Evolutionary conservation across 2,329 filamentous ascomycete species (phyloP).

Genomic region (Clarireedia paspali): DNA sequence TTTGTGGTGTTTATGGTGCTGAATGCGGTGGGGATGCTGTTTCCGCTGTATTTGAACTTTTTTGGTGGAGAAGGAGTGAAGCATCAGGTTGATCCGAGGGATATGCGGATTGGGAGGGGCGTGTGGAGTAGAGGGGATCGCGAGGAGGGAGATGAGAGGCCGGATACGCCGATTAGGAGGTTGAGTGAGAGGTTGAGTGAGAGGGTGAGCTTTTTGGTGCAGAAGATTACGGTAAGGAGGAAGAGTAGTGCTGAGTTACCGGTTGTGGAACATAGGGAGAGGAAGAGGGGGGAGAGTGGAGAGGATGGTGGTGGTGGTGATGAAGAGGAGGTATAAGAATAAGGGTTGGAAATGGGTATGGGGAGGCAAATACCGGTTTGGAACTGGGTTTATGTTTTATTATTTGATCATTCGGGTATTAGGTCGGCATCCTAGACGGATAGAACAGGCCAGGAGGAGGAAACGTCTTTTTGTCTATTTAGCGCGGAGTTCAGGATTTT

Average conservation of each 20-base stretch:
- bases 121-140: background rate
- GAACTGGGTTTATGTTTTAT: too few relatives aligned
- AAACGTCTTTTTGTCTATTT: too few relatives aligned
- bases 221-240: slow-evolving; percentile 11
- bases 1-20: slow-evolving; percentile 25
- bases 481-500: too few relatives aligned
- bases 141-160: background rate
- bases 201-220: slow-evolving; percentile 12
- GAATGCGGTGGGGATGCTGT: slow-evolving; percentile 18
- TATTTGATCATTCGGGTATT: too few relatives aligned
- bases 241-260: slow-evolving; percentile 12
- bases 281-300: background rate
- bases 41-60: slow-evolving; percentile 23
- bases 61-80: slow-evolving; percentile 14
- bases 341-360: background rate
- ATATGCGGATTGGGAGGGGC: background rate
- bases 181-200: slow-evolving; percentile 13
- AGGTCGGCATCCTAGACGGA: too few relatives aligned
- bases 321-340: background rate
- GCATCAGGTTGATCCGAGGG: slow-evolving; percentile 21
- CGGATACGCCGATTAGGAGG: slow-evolving; percentile 10
- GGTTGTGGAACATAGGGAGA: slow-evolving; percentile 15
- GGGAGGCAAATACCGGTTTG: background rate
- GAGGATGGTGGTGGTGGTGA: background rate
- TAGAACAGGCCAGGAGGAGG: too few relatives aligned